A percentile compares a stretch with the other conserved stretches of the same genome.
Conservation (phyloP, 495 filamentous ascomycete species). For the Tuber microsphaerosporum region DNA sequence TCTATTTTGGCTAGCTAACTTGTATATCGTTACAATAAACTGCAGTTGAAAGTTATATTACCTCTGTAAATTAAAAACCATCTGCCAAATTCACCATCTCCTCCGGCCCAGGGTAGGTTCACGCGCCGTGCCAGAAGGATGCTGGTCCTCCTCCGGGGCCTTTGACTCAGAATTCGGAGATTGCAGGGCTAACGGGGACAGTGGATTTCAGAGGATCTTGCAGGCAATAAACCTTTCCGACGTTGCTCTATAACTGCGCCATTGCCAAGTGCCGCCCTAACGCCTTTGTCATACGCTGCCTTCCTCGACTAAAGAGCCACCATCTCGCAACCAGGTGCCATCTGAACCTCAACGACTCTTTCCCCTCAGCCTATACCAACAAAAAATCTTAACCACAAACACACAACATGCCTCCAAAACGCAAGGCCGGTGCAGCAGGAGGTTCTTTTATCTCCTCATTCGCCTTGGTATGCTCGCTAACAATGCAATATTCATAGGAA, state of each 20-base stretch:
- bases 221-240: background rate
- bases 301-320: background rate
- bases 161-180: no score
- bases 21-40: no score
- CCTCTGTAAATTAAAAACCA: no score
- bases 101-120: no score
- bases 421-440: slow-evolving; percentile 22
- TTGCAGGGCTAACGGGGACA: no score
- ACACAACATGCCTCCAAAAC: slow-evolving; percentile 23
- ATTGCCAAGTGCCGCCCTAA: background rate
- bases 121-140: no score
- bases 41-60: no score
- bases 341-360: background rate
- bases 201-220: no score
- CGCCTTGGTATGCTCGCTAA: background rate
- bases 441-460: background rate
- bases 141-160: no score
- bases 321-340: background rate
- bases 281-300: background rate
- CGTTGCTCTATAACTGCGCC: background rate
- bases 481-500: slow-evolving; percentile 6
- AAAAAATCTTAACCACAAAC: background rate
- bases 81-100: no score
- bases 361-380: slow-evolving; percentile 6
- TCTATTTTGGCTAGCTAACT: no score